Evolutionary conservation across 495 filamentous ascomycete genomes (phyloP), one percentile per base, ranked within the genome.

Genomic region (Penicillium maclennaniae): DNA sequence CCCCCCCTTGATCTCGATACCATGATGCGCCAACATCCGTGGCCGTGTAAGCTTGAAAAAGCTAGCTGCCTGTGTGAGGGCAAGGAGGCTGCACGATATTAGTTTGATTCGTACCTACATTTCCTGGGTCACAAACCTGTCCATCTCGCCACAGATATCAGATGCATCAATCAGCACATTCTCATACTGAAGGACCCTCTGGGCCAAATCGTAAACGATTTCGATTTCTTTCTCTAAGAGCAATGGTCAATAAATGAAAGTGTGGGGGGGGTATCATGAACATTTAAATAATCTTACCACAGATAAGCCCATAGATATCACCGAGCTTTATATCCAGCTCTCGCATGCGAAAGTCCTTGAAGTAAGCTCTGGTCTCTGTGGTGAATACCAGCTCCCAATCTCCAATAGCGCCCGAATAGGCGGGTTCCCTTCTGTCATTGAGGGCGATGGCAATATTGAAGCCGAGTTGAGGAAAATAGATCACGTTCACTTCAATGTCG

Each of bases 401-500:
- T 8, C 73, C 59, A 0, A 77, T 71, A 37, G 79, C 72, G 5
- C 90, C 89, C 48, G 82, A 76, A 60, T 87, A 97, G 0, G 83
- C 73, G 0, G 84, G 81, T 47, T 77, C 70, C 0, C 86, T 85
- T 7, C 75, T 65, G 16, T 76, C 71, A 59, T 91, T 82, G 10
- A 87, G 67, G 1, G 80, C 78, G 20, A 96, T 84, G 0, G 86
- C 84, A 21, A 91, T 87, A 16, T 97, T 80, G 68, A 95, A 98
- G 3, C 93, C 95, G 14, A 96, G 79, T 62, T 95, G 89, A 9
- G 91, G 91, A 58, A 96, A 90, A 66, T 92, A 92, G 19, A 95
- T 87, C 45, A 87, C 84, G 50, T 88, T 89, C 69, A 97, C 58
- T 63, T 84, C 71, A 51, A 84, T 63, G 69, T 79, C 70, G 64